Evolutionary conservation across 2,329 filamentous ascomycete species (phyloP).

Genomic region (Curvularia verruculosa): DNA sequence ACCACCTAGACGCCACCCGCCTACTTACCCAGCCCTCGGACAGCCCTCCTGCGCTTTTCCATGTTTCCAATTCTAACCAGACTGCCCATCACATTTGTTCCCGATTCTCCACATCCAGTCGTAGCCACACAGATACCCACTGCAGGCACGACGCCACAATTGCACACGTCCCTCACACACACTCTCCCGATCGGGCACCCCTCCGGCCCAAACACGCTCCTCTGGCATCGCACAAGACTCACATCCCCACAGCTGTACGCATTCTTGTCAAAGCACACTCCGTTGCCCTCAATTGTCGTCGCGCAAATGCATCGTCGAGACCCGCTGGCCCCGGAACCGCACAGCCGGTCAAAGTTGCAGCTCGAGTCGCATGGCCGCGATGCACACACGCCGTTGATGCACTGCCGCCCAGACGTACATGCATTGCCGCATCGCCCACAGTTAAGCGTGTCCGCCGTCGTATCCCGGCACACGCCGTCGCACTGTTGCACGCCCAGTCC

Average conservation of each 20-base stretch:
- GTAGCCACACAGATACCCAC: conserved; percentile 30
- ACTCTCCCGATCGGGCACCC: conserved; percentile 25
- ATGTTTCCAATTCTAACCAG: conserved; percentile 22
- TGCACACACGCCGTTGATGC: conserved; percentile 46
- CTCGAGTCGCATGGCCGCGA: conserved; percentile 36
- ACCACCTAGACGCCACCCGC: neutral
- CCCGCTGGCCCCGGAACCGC: conserved; percentile 23
- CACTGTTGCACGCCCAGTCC: conserved; percentile 25
- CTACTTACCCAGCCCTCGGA: conserved; percentile 3
- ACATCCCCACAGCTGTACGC: conserved; percentile 21
- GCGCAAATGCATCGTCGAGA: conserved; percentile 38
- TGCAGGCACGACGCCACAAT: conserved; percentile 15
- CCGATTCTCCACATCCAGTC: conserved; percentile 25
- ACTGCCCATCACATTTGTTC: conserved; percentile 18
- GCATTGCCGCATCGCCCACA: conserved; percentile 37
- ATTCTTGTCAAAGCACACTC: conserved; percentile 40
- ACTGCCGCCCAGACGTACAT: conserved; percentile 31
- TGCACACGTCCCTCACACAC: conserved; percentile 28
- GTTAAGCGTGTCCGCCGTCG: conserved; percentile 28
- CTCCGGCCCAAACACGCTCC: conserved; percentile 3
- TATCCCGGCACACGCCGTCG: conserved; percentile 32
- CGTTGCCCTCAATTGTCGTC: conserved; percentile 25
- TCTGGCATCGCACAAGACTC: conserved; percentile 7
- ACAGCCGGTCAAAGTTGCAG: conserved; percentile 35
- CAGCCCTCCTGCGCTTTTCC: conserved; percentile 18